Evolutionary conservation across 345 rosid species (phyloP), one percentile per base, ranked within the genome.

Genomic region (Carallia brachiata): DNA sequence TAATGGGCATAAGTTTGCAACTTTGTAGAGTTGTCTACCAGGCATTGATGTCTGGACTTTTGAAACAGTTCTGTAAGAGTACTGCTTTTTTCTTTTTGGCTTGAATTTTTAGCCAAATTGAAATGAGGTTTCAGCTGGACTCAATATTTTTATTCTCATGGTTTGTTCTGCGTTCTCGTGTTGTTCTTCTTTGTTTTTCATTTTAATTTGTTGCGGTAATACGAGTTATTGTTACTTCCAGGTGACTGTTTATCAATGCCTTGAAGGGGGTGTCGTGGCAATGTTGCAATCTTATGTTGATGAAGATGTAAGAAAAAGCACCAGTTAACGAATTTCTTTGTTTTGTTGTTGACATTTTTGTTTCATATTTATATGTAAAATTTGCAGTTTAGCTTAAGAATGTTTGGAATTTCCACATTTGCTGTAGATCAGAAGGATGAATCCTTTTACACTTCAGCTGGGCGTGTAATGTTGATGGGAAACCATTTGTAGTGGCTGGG

Each of bases 171-270:
- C 8, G 32, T 37, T 17, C 23, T 36, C 31, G 23, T 18, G 23
- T 23, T 23, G 23, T 1, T 65, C 40, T 52, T 40, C 59, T 27
- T 16, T 62, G 32, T 36, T 61, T 50, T 34, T 6, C 31, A 55
- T 65, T 66, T 69, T 82, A 32, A 32, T 52, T 48, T 66, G 15
- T 37, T 31, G n/a, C 32, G 16, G 57, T 58, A 5, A 61, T 32
- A n/a, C 4, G 6, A 37, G 47, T 27, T 70, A 6, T 7, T 32
- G 1, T 65, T 47, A 44, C 60, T 34, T 37, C 62, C 85, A 95
- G 99, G 89, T 90, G 67, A 95, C 96, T 48, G 83, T 95, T 55
- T 92, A 95, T 81, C 97, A 95, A 68, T 92, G 99, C 72, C 92
- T 95, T 66, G 97, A 88, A 78, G 92, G 88, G 36, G 99, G 99